These are phyloP conservation scores for Trametes sp. DNA, from an alignment of 1,284 basidiomycete species.

Conservation along the genomic window DNA sequence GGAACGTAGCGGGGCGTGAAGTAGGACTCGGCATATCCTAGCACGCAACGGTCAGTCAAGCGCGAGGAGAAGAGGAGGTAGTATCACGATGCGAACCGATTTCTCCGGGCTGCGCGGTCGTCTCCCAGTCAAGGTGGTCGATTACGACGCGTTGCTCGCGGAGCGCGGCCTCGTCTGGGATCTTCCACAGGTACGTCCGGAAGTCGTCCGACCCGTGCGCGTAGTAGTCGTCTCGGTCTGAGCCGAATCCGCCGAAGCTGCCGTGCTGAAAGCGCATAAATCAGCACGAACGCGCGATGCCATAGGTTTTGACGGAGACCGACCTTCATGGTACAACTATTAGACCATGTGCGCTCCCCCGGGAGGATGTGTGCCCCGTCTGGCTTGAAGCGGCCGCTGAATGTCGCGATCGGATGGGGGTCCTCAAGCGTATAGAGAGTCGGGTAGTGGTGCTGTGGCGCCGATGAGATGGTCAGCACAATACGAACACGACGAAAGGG, in stretches of 20 bases:
- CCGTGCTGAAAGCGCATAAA: constrained; percentile 61
- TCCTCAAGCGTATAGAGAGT: constrained; percentile 74
- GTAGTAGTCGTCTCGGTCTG: constrained; percentile 65
- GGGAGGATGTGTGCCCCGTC: constrained; percentile 55
- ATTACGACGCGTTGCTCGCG: constrained; percentile 52
- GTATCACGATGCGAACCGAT: constrained; percentile 46
- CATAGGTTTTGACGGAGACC: not conserved
- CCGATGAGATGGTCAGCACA: no score
- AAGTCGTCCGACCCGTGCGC: constrained; percentile 84
- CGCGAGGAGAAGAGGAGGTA: not conserved
- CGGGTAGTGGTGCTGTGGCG: constrained; percentile 72
- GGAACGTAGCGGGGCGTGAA: constrained; percentile 56
- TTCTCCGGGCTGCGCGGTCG: constrained; percentile 36
- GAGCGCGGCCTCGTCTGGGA: constrained; percentile 60
- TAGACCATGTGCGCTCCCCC: constrained; percentile 65
- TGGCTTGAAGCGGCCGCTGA: constrained; percentile 62
- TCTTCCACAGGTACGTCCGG: constrained; percentile 79
- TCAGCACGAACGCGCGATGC: not conserved
- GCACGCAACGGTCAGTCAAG: not conserved
- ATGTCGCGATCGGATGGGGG: constrained; percentile 70
- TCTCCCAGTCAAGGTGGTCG: constrained; percentile 51
- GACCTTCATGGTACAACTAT: constrained; percentile 78
- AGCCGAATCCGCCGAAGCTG: constrained; percentile 68
- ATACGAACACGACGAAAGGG: no score
- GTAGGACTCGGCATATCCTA: constrained; percentile 57